Conservation (phyloP, 805 yeast species). For the Suhomyces canberraensis region DNA sequence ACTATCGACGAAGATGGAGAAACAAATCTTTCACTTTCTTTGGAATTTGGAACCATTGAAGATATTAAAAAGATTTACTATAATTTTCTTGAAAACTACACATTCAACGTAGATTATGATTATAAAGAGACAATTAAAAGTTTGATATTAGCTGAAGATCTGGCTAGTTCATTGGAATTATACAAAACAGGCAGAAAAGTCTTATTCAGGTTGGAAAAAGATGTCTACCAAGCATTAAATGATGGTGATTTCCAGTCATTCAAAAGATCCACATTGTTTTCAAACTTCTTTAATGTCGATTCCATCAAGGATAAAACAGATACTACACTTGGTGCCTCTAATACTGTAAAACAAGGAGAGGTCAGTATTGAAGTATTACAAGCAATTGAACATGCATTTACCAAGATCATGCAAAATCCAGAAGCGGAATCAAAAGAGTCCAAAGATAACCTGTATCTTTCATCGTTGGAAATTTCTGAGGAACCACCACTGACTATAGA, state of each 20-base stretch:
- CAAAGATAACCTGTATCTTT: background rate
- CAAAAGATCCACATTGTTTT: constrained; percentile 52
- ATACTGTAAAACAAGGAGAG: too few species aligned
- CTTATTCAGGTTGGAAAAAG: constrained; percentile 57
- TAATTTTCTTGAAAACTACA: constrained; percentile 8
- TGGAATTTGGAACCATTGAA: constrained; percentile 46
- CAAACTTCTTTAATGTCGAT: constrained; percentile 27
- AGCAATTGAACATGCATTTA: constrained; percentile 68
- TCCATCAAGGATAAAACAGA: background rate
- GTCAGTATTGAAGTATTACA: constrained; percentile 47
- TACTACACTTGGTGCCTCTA: constrained; percentile 7
- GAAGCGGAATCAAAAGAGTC: constrained; percentile 5
- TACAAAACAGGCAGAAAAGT: constrained; percentile 57
- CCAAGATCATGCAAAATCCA: constrained; percentile 47
- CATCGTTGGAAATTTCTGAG: constrained; percentile 1
- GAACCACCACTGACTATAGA: constrained; percentile 7
- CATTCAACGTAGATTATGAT: constrained; percentile 4
- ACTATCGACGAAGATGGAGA: constrained; percentile 25
- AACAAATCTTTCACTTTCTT: constrained; percentile 31
- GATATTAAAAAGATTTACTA: constrained; percentile 52
- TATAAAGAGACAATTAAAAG: constrained; percentile 6
- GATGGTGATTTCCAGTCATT: constrained; percentile 56
- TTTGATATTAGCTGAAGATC: constrained; percentile 1
- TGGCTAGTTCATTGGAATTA: constrained; percentile 10
- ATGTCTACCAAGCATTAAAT: constrained; percentile 49